Base-by-base conservation (phyloP, 441 rosid genomes). In the Dalechampia spathulata region DNA sequence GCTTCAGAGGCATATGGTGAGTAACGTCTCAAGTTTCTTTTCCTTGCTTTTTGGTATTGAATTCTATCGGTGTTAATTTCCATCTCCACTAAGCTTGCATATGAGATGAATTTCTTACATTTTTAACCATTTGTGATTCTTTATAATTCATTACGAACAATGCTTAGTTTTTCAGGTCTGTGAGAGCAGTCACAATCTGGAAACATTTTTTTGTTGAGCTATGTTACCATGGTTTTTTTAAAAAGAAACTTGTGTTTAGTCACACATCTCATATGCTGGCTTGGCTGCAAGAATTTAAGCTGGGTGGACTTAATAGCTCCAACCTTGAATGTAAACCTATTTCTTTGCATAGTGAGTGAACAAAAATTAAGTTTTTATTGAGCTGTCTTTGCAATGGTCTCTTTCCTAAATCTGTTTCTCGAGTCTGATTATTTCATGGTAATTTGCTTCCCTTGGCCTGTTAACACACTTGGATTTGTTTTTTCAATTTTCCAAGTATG, bases 1-100 rank as follows among this genome's bases (percentile, higher is more conserved):
- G 78, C 96, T 94, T 76, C 99, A 94, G 68, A 81, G 99, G 77
- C 99, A 94, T 67, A 83, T 94, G 99, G 98, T 91, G 74, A 84
- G 95, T 66, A 57, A 36, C 60, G 58, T 55, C 58, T 64, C 23
- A 57, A 25, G 26, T 48, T 46, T 45, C 14, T 21, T 44, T 57
- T 44, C 16, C n/a, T 4, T 47, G 55, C 56, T 53, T 50, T 52
- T 14, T 51, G 0, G 39, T 42, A 39, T 39, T 53, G 11, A 36
- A 44, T 16, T 52, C 43, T 4, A 3, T 4, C 6, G 43, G 3
- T 39, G 43, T 39, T n/a, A 15, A 39, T 39, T 39, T n/a, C 0
- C n/a, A 8, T 39, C 43, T 14, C 17, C 19, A 39, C 0, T 39
- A 15, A 15, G 15, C 9, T 55, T 20, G 42, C 32, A 27, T 43